Evolutionary conservation across 2,329 filamentous ascomycete genomes (phyloP), one percentile per base, ranked within the genome.

Genomic region (Aaosphaeria arxii): DNA sequence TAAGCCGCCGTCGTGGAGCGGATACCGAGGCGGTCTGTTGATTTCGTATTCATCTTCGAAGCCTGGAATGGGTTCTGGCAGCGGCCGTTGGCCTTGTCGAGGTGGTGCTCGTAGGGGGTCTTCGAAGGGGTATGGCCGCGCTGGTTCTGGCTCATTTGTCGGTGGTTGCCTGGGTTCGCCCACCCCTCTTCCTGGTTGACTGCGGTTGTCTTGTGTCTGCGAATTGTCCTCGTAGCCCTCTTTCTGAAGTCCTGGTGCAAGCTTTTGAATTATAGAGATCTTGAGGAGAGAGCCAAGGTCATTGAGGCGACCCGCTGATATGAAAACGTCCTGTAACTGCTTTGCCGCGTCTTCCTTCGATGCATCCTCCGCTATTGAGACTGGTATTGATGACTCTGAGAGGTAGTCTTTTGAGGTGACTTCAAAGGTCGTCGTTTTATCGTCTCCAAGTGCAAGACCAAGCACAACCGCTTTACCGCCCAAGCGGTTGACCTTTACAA

Each of bases 11-110:
- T 75, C 72, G 29, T 55, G 52, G 1, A 57, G 76, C 60, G 72
- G 63, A 4, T 78, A 76, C 7, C 84, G 80, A 3, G 81, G 78
- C 0, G 85, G 88, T 1, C 84, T 78, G 52, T 88, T 84, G 50
- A 96, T 79, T 53, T 96, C 89, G 61, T 90, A 86, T 63, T 96
- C 91, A 66, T 99, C 92, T 56, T 97, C 94, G 56, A 97, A 97
- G 17, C 83, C 89, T 0, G 94, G 94, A 0, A 92, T 91, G 1
- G 87, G 83, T 56, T 95, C 91, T 56, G 91, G 91, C 11, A 84
- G 64, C 1, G 88, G 88, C 17, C 77, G 77, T 30, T 43, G 24
- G 39, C 81, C 76, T 0, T 79, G 84, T 6, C 56, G 57, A 11
- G 81, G 80, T 1, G 64, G 72, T 13, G 75, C 79, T 7, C 79